phyloP scores from a whole-genome alignment of 345 rosid genomes.

The Gossypium arboreum region DNA sequence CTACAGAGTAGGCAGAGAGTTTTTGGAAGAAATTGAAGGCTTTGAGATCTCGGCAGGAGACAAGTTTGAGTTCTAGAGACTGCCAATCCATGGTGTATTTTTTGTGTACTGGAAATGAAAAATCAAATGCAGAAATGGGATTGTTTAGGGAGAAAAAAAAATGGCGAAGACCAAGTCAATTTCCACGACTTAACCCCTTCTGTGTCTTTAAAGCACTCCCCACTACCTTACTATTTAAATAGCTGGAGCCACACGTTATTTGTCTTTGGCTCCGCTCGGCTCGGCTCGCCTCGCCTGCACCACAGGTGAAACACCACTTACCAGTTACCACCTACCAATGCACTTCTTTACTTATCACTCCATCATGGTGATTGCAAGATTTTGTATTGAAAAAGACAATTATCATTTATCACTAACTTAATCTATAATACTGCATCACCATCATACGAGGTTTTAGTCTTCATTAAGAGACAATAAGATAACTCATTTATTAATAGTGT shows the following conservation, averaged over 20 bases:
- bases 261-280: not conserved
- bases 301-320: not conserved
- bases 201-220: not conserved
- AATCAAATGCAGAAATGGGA: not conserved
- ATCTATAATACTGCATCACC: too few species aligned
- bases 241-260: not conserved
- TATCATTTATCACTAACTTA: too few species aligned
- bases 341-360: not conserved
- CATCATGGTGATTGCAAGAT: too few species aligned
- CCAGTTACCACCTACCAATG: not conserved
- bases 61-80: conserved; percentile 30
- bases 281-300: too few species aligned
- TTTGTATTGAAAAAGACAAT: too few species aligned
- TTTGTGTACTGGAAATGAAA: not conserved
- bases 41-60: conserved; percentile 39
- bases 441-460: fast-evolving
- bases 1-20: conserved; percentile 34
- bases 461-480: too few species aligned
- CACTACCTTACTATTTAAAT: too few species aligned
- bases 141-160: not conserved
- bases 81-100: conserved; percentile 22
- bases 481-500: too few species aligned
- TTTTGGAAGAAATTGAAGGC: conserved; percentile 48
- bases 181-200: too few species aligned
- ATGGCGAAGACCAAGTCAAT: not conserved